A percentile compares a stretch with the other conserved stretches of the same genome.
Conservation (phyloP, 345 rosid species). For the Gossypium stocksii region DNA sequence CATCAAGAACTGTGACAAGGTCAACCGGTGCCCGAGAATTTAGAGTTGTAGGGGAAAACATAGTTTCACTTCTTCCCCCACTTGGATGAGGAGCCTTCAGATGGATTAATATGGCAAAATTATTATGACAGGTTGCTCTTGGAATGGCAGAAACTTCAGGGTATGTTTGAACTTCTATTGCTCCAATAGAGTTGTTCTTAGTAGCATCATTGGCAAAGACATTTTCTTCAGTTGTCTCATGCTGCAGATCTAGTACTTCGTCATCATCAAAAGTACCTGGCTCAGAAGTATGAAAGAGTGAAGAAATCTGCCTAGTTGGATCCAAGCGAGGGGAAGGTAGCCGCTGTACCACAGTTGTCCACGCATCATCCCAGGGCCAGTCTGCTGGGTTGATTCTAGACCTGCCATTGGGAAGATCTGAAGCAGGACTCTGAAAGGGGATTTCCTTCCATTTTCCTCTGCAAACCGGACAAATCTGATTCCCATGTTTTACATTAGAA, state of each 20-base stretch:
- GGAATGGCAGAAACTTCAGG: slow-evolving; percentile 67
- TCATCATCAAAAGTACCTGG: slow-evolving; percentile 78
- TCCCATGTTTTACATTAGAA: slow-evolving; percentile 88
- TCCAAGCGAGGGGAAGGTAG: slow-evolving; percentile 49
- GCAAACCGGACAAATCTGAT: slow-evolving; percentile 66
- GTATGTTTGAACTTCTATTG: slow-evolving; percentile 52
- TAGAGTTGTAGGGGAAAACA: slow-evolving; percentile 18
- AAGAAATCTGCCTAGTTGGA: slow-evolving; percentile 41
- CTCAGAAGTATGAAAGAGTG: slow-evolving; percentile 47
- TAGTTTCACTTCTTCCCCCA: slow-evolving; percentile 22
- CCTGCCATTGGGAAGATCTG: slow-evolving; percentile 38
- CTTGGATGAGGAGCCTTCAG: slow-evolving; percentile 67
- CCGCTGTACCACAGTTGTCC: slow-evolving; percentile 53
- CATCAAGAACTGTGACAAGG: slow-evolving; percentile 92
- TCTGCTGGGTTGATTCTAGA: slow-evolving; percentile 40
- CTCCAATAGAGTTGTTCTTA: slow-evolving; percentile 29
- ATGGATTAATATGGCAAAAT: slow-evolving; percentile 72
- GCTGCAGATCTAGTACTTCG: slow-evolving; percentile 51
- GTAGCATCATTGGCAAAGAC: slow-evolving; percentile 18
- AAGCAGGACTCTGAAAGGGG: slow-evolving; percentile 59
- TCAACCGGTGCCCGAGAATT: slow-evolving; percentile 81
- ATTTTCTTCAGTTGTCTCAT: slow-evolving; percentile 27
- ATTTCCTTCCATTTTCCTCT: slow-evolving; percentile 61
- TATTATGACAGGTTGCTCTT: slow-evolving; percentile 43
- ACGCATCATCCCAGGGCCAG: slow-evolving; percentile 54